These are phyloP conservation scores for Mallotus nudiflorus DNA, from an alignment of 345 rosid genomes.

Conservation along the genomic window DNA sequence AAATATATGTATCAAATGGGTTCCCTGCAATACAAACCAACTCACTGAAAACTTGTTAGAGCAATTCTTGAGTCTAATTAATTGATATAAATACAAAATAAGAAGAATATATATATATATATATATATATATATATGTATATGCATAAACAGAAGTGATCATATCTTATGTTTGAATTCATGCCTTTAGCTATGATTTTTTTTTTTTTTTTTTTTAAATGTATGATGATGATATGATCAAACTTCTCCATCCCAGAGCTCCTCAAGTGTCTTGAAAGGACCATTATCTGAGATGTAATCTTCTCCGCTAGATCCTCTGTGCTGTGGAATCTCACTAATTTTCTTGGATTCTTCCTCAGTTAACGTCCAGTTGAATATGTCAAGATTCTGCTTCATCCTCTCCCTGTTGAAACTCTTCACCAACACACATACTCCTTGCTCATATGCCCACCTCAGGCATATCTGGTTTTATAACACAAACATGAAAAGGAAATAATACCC, in stretches of 20 bases:
- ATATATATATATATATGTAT: too few species aligned
- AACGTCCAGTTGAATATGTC: constrained; percentile 63
- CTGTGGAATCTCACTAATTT: constrained; percentile 50
- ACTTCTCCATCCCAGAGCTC: constrained; percentile 56
- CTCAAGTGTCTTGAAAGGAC: constrained; percentile 40
- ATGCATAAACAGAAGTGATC: background rate
- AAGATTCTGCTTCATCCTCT: constrained; percentile 63
- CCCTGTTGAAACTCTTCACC: constrained; percentile 59
- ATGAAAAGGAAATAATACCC: too few species aligned
- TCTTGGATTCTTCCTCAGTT: constrained; percentile 43
- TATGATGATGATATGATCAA: constrained; percentile 1
- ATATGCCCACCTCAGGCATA: constrained; percentile 62
- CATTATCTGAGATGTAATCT: constrained; percentile 35
- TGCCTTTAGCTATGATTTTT: background rate
- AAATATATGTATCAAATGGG: too few species aligned
- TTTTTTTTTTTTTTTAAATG: too few species aligned
- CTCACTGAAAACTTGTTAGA: background rate
- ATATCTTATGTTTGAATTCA: background rate
- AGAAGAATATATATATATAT: too few species aligned
- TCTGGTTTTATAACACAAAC: constrained; percentile 6
- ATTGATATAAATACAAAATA: background rate
- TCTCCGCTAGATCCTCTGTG: constrained; percentile 37
- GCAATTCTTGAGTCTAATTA: background rate
- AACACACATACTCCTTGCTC: constrained; percentile 54
- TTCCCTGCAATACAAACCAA: too few species aligned